Base-by-base conservation (phyloP, 1,284 basidiomycete species). In the Heimioporus retisporus region DNA sequence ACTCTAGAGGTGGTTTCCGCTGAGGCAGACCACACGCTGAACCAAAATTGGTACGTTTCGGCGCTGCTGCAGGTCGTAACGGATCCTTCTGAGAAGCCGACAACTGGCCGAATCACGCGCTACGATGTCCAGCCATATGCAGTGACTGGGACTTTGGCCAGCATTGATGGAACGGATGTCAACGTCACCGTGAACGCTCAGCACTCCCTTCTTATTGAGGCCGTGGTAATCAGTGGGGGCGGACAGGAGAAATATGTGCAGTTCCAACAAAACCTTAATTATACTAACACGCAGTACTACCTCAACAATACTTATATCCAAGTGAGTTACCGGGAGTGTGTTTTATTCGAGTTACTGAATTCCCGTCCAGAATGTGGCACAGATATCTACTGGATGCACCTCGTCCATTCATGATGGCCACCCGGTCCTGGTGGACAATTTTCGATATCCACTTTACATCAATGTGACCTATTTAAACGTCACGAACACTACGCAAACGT, bases 401-500 rank as follows among this genome's bases (percentile, higher is more conserved):
- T 65, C 77, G 18, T 92, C 91, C 19, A 86, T 83, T 0, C 91
- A 93, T 73, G 90, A 93, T 67, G 87, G 85, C 13, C 79, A 84
- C 4, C 69, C 82, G 8, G 77, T 80, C 1, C 77, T 93, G n/a
- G 70, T 79, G 8, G 93, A 94, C 72, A 71, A 79, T 2, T 93
- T 92, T 77, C 85, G 84, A 5, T 93, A 88, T 72, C 92, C 92
- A 0, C 72, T 93, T 40, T 83, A 82, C 70, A 86, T 93, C 81
- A 88, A 92, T 71, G 77, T 90, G 44, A 85, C 85, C 2, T 75
- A 81, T 55, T 69, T 88, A 40, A 80, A 82, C 13, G 73, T 81
- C 2, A 81, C 82, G 43, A 84, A 85, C 13, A 80, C 80, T 23
- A 82, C 79, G 61, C 13, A 60, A n/a, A 60, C 59, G 53, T 89